These are phyloP conservation scores for Penicillium glabrum DNA, from an alignment of 2,329 filamentous ascomycete species.

Conservation along the genomic window DNA sequence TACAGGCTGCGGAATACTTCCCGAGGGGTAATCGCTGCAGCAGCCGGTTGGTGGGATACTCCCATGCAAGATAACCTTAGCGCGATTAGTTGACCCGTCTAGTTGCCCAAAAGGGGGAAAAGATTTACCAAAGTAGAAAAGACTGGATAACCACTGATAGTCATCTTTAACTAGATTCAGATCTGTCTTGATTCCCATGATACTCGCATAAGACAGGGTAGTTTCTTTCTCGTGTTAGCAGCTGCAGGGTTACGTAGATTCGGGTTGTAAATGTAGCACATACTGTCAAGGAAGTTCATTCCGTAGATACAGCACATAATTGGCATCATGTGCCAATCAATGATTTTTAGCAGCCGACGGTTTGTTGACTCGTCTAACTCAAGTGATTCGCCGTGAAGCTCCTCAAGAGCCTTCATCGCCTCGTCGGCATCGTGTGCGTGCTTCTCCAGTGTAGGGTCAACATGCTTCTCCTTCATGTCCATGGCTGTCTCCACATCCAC, in stretches of 20 bases:
- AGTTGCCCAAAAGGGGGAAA: not conserved
- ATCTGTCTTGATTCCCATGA: conserved; percentile 55
- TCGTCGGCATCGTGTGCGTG: conserved; percentile 61
- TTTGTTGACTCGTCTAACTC: conserved; percentile 58
- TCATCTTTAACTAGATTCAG: conserved; percentile 44
- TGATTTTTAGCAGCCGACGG: conserved; percentile 58
- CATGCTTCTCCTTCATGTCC: conserved; percentile 7
- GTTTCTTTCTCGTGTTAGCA: conserved; percentile 35
- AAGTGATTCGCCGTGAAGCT: conserved; percentile 50
- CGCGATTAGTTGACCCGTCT: not conserved
- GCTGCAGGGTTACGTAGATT: not conserved
- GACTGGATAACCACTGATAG: conserved; percentile 54
- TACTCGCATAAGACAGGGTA: conserved; percentile 52
- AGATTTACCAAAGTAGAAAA: conserved; percentile 51
- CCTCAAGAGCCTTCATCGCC: conserved; percentile 58
- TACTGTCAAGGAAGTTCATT: conserved; percentile 57
- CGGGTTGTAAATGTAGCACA: conserved; percentile 3
- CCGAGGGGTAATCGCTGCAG: conserved; percentile 64
- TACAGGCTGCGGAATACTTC: conserved; percentile 65
- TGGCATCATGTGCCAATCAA: conserved; percentile 64
- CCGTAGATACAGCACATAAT: conserved; percentile 60
- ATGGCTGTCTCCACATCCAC: conserved; percentile 21
- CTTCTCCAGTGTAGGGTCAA: conserved; percentile 44
- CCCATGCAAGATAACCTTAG: conserved; percentile 55
- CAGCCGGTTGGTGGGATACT: conserved; percentile 66